These are phyloP conservation scores for Botrytis tulipae DNA, from an alignment of 2,329 filamentous ascomycete genomes.

Conservation along the genomic window DNA sequence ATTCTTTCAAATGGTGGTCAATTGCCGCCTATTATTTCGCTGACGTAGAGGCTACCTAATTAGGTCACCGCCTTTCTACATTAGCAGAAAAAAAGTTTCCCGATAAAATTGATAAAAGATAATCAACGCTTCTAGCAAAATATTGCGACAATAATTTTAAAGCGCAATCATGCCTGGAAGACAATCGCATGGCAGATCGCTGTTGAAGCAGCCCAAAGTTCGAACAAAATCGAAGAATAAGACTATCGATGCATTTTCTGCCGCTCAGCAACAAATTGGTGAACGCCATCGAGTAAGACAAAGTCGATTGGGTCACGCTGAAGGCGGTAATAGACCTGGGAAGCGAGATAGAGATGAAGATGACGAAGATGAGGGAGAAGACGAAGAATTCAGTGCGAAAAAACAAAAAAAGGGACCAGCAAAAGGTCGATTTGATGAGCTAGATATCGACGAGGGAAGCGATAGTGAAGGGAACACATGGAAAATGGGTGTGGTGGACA, in stretches of 20 bases:
- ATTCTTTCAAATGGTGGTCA: too few species aligned
- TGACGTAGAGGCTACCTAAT: neutral
- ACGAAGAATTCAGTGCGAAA: constrained; percentile 41
- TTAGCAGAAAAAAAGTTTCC: constrained; percentile 27
- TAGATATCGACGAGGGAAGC: constrained; percentile 57
- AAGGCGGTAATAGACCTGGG: constrained; percentile 44
- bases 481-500: constrained; percentile 63
- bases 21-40: too few species aligned
- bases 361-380: constrained; percentile 46
- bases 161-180: constrained; percentile 38
- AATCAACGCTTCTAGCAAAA: constrained; percentile 16
- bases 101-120: constrained; percentile 29
- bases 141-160: neutral
- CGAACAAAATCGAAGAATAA: constrained; percentile 48
- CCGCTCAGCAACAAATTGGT: constrained; percentile 57
- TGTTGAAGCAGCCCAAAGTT: constrained; percentile 39
- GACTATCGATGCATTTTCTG: constrained; percentile 57
- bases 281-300: constrained; percentile 52
- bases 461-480: constrained; percentile 69
- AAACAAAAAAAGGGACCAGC: constrained; percentile 35
- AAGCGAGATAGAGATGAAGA: constrained; percentile 44
- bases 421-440: constrained; percentile 41
- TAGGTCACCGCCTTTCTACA: neutral
- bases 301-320: constrained; percentile 56
- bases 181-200: constrained; percentile 39